These are phyloP conservation scores for Podospora pseudopauciseta DNA, from an alignment of 495 filamentous ascomycete genomes.

Conservation along the genomic window DNA sequence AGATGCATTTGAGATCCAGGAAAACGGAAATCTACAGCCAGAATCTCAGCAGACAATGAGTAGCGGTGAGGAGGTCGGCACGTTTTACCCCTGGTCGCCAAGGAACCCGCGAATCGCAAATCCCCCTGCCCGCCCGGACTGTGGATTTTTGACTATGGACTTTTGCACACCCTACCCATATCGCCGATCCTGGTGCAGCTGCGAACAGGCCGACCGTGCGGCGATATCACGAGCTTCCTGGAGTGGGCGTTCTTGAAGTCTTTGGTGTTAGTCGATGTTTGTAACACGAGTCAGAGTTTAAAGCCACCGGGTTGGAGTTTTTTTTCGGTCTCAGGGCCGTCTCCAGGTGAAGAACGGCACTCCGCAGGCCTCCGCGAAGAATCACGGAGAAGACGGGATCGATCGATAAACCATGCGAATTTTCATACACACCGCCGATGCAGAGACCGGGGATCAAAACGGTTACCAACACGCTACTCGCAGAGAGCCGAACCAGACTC, in stretches of 20 bases:
- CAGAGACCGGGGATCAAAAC: conserved; percentile 5
- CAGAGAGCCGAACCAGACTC: background rate
- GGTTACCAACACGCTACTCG: background rate
- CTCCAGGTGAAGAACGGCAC: background rate
- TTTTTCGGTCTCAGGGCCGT: background rate
- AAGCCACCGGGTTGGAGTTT: background rate
- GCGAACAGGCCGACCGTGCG: background rate
- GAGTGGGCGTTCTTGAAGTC: background rate
- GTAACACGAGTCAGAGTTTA: background rate
- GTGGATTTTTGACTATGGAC: conserved; percentile 3
- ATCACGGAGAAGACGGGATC: background rate
- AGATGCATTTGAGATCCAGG: background rate
- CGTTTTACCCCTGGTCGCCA: conserved; percentile 22
- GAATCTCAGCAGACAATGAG: background rate
- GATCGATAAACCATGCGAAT: background rate
- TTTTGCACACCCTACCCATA: conserved; percentile 11
- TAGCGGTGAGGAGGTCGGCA: conserved; percentile 24
- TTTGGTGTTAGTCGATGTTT: background rate
- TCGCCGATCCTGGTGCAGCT: conserved; percentile 8
- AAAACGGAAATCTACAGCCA: background rate
- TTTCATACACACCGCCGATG: conserved; percentile 8
- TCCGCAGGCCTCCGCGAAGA: background rate
- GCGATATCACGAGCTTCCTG: conserved; percentile 1
- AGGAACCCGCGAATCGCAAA: conserved; percentile 18
- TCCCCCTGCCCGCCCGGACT: background rate